Base-by-base conservation (phyloP, 176 grass and related monocot species). In the Elaeis guineensis region DNA sequence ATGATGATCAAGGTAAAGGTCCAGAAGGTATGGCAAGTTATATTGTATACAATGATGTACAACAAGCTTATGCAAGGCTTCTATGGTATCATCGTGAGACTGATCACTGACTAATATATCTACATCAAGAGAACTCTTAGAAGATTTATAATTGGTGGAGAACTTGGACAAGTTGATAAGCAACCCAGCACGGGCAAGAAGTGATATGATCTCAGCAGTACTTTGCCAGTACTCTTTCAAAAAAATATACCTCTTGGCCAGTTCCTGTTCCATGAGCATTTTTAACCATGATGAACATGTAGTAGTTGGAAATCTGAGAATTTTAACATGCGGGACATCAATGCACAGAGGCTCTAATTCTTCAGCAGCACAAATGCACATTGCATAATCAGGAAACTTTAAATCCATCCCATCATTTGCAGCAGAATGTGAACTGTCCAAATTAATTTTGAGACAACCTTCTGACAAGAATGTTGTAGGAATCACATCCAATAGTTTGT, bases 1-100 rank as follows among this genome's bases (percentile, higher is more conserved):
- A 79, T 83, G 78, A 67, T 83, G 77, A 61, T 96, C 92, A 62
- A 90, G 75, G 77, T 96, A 96, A 69, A 88, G 64, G 66, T 90
- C 92, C 63, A 96, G 66, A 52, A 96, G 78, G 69, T 82, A 75
- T 1, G 87, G 83, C 63, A 77, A 85, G 70, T 90, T 73, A 82
- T 90, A 75, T 74, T 78, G 68, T 60, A 86, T 78, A 77, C 87
- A 96, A 65, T 87, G 84, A 72, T 67, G 21, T 61, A 90, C 65
- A 58, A 96, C 50, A 69, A 96, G 67, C 71, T 90, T 85, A 80
- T 90, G 75, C 26, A 88, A 66, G 51, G 80, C 78, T 30, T 78
- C 68, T 66, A 66, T 65, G 64, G 18, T 69, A 49, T 53, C 67
- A 49, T 19, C 17, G 4, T 65, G 62, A 28, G 25, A 9, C 17